Conservation (phyloP, 106 monocot genomes). For the Platanthera guangdongensis region DNA sequence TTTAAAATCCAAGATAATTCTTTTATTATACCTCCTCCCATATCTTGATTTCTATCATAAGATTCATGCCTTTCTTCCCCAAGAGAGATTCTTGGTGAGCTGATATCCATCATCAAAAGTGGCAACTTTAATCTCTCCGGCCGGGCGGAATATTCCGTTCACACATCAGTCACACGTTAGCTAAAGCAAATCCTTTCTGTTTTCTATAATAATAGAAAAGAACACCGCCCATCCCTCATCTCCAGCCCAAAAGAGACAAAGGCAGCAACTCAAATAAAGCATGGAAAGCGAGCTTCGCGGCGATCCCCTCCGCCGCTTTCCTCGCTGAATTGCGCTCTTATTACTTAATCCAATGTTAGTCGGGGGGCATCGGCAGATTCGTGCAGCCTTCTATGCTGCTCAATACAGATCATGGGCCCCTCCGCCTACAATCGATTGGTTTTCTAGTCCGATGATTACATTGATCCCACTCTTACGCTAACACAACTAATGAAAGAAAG, state of each 20-base stretch:
- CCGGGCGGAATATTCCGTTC: conserved; percentile 1
- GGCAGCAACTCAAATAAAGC: background rate
- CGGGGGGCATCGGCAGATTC: no score
- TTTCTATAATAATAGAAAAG: background rate
- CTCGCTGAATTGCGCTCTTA: background rate
- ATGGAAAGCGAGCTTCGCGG: background rate
- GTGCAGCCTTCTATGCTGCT: no score
- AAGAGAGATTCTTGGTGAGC: background rate
- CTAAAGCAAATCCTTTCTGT: background rate
- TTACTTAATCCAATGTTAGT: background rate
- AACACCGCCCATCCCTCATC: conserved; percentile 2
- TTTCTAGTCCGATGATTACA: no score
- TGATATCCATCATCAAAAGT: background rate
- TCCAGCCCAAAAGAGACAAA: background rate
- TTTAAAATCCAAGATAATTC: no score
- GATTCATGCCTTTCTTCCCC: background rate
- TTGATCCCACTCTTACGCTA: no score
- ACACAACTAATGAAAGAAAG: no score
- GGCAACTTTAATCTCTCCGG: background rate
- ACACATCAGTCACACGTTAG: background rate
- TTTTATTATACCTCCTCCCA: background rate
- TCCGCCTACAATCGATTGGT: no score
- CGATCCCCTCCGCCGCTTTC: conserved; percentile 5
- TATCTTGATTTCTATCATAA: background rate
- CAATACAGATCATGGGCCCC: no score